These are phyloP conservation scores for Primulina tabacum DNA, from an alignment of 257 asterid species.

Conservation along the genomic window DNA sequence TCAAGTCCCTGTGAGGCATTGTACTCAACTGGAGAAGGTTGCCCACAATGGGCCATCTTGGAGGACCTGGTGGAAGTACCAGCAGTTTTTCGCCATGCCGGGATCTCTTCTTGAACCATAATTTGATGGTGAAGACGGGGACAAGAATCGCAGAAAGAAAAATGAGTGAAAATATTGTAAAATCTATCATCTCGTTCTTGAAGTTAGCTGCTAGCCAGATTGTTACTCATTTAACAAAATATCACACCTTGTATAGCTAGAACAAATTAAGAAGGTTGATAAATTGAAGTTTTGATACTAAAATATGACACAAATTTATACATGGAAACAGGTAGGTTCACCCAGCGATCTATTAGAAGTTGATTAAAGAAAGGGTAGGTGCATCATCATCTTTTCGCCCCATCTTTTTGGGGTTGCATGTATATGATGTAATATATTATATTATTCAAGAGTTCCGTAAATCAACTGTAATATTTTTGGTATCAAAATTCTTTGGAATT, in stretches of 20 bases:
- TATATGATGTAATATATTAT: no score
- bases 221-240: no score
- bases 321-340: not conserved
- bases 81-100: not conserved
- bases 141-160: slow-evolving; percentile 25
- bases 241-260: no score
- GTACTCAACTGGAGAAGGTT: slow-evolving; percentile 78
- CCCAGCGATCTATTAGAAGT: not conserved
- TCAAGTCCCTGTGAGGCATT: slow-evolving; percentile 79
- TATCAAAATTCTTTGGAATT: no score
- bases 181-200: slow-evolving; percentile 4
- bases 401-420: not conserved
- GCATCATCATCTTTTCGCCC: not conserved
- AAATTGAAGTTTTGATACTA: no score
- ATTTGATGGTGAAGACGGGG: slow-evolving; percentile 1
- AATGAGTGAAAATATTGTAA: slow-evolving; percentile 3
- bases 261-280: not conserved
- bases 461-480: no score
- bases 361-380: not conserved
- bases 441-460: no score
- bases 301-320: not conserved
- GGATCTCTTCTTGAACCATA: slow-evolving; percentile 14
- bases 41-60: slow-evolving; percentile 81
- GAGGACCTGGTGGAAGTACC: slow-evolving; percentile 81
- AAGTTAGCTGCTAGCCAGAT: not conserved